These are phyloP conservation scores for Dryadomyces quercus-mongolicae DNA, from an alignment of 2,329 filamentous ascomycete species.

Conservation along the genomic window DNA sequence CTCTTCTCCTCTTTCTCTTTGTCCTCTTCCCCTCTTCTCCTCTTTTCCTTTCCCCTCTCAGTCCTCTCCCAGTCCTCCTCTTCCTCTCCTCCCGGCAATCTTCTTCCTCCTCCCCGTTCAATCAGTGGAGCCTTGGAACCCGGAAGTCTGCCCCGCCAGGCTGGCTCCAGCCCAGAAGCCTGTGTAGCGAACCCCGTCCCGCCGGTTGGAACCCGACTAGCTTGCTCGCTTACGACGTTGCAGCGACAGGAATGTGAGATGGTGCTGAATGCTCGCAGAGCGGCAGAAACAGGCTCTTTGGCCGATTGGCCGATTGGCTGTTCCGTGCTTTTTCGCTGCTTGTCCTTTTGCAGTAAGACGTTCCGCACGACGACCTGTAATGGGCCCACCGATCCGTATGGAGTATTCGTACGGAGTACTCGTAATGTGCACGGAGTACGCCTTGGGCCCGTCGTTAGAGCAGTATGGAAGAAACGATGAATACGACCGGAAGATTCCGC, in stretches of 20 bases:
- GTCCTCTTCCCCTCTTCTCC: not conserved
- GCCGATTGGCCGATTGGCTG: not conserved
- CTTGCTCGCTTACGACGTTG: constrained; percentile 1
- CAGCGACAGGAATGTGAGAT: not conserved
- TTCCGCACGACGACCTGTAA: not conserved
- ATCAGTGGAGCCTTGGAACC: no score
- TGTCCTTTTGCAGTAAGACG: not conserved
- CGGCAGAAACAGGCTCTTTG: not conserved
- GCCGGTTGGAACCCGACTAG: not conserved
- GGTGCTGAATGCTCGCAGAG: no score
- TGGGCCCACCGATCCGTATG: not conserved
- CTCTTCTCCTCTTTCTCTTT: not conserved
- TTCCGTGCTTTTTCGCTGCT: no score
- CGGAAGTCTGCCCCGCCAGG: not conserved
- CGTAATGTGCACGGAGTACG: no score
- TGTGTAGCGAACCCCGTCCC: not conserved
- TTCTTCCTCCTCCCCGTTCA: not conserved
- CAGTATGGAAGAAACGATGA: not conserved
- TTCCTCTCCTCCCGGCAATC: not conserved
- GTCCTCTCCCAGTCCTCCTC: not conserved
- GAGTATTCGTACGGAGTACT: no score
- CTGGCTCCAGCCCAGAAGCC: not conserved
- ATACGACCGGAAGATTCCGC: not conserved
- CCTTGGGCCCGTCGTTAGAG: no score
- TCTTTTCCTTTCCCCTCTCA: not conserved